A percentile compares a stretch with the other conserved stretches of the same genome.
phyloP scores from a whole-genome alignment of 768 basidiomycete species.

The Naematelia aurantialba region DNA sequence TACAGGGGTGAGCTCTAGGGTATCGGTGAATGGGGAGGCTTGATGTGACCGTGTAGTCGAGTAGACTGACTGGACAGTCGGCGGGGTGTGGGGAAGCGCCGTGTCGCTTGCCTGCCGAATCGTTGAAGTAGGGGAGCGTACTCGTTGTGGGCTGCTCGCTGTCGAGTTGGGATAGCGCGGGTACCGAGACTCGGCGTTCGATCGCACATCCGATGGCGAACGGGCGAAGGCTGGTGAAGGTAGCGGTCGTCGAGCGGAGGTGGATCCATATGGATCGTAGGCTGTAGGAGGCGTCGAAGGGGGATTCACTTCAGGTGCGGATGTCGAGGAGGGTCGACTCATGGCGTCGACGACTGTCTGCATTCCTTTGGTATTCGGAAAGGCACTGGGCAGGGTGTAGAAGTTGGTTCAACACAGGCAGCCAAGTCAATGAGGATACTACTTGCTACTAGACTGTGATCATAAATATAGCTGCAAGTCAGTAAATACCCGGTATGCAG shows the following conservation, averaged over 20 bases:
- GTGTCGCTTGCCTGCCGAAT: slow-evolving; percentile 28
- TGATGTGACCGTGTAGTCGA: slow-evolving; percentile 12
- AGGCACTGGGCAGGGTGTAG: not conserved
- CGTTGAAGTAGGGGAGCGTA: slow-evolving; percentile 5
- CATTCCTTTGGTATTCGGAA: not conserved
- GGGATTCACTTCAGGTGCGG: not conserved
- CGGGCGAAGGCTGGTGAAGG: slow-evolving; percentile 23
- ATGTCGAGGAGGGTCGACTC: not conserved
- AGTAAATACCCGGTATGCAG: too few relatives aligned
- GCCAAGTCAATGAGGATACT: too few relatives aligned
- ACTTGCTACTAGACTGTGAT: too few relatives aligned
- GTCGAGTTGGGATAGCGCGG: slow-evolving; percentile 13
- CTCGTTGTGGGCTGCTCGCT: slow-evolving; percentile 8
- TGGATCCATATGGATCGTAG: not conserved
- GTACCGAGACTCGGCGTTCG: slow-evolving; percentile 19
- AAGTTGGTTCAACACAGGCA: not conserved
- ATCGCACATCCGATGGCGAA: slow-evolving; percentile 12
- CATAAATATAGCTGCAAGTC: too few relatives aligned
- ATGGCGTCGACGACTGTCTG: not conserved
- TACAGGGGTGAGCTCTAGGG: slow-evolving; percentile 22
- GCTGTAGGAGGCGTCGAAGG: not conserved
- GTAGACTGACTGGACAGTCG: slow-evolving; percentile 6
- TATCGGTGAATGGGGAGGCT: slow-evolving; percentile 12
- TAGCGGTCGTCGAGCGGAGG: not conserved
- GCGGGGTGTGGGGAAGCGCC: slow-evolving; percentile 28